Evolutionary conservation across 1,139 yeast species (phyloP).

Genomic region (Saccharomyces uvarum): DNA sequence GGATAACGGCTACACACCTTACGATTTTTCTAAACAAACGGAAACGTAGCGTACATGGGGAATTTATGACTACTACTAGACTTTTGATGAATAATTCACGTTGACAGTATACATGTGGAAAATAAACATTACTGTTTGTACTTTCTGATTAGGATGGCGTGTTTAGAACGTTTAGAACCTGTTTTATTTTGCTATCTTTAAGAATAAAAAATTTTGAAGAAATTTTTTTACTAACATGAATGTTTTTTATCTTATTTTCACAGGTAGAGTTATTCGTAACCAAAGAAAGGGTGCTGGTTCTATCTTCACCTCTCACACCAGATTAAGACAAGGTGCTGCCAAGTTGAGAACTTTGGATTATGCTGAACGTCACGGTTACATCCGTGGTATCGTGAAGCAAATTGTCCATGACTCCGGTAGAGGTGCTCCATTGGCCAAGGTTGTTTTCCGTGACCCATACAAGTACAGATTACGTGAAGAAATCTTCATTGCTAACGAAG

Average conservation of each 20-base stretch:
- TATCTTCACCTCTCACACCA: constrained; percentile 99
- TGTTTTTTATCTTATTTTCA: constrained; percentile 17
- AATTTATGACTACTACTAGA: too few relatives aligned
- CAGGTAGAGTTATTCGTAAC: constrained; percentile 99
- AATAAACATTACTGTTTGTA: too few relatives aligned
- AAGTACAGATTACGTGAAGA: constrained; percentile 96
- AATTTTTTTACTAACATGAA: constrained; percentile 14
- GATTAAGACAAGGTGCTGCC: constrained; percentile 99
- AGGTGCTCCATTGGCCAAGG: constrained; percentile 99
- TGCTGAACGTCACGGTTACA: constrained; percentile 99
- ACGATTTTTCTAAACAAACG: too few relatives aligned
- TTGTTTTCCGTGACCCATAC: constrained; percentile 99
- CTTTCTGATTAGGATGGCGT: too few relatives aligned
- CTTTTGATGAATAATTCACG: background rate
- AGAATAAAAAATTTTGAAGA: background rate
- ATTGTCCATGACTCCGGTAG: constrained; percentile 99
- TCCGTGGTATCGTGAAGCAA: constrained; percentile 97
- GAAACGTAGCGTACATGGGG: too few relatives aligned
- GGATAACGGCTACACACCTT: too few relatives aligned
- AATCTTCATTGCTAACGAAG: constrained; percentile 98
- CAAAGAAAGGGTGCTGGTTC: constrained; percentile 99
- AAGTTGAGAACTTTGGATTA: constrained; percentile 98
- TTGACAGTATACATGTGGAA: background rate
- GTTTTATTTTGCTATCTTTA: background rate
- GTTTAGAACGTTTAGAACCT: background rate